Conservation (phyloP, 2,329 filamentous ascomycete species). For the Blumeria hordei region DNA sequence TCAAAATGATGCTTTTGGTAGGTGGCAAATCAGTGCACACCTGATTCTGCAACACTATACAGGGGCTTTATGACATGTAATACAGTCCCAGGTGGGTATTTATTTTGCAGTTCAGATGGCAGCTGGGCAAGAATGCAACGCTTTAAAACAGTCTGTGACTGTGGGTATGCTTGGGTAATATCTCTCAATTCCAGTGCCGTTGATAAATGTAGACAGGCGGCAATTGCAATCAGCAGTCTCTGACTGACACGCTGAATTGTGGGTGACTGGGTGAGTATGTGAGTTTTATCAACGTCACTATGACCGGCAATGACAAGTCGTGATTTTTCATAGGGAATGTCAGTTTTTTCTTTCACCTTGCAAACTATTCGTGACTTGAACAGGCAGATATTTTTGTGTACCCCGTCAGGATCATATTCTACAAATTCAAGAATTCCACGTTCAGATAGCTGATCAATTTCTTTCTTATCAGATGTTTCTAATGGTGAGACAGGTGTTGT, state of each 20-base stretch:
- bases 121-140: not conserved
- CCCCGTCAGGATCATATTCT: not conserved
- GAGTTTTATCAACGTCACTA: not conserved
- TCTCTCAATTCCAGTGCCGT: not conserved
- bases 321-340: not conserved
- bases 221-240: not conserved
- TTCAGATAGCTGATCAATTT: not conserved
- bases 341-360: not conserved
- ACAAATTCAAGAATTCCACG: not conserved
- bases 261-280: not conserved
- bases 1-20: conserved; percentile 1
- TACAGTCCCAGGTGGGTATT: not conserved
- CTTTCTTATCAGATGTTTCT: not conserved
- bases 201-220: not conserved
- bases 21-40: not conserved
- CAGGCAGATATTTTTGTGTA: not conserved
- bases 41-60: not conserved
- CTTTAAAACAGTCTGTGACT: not conserved
- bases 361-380: not conserved
- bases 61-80: not conserved
- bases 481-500: not conserved
- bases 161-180: not conserved
- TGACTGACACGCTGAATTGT: not conserved
- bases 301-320: not conserved
- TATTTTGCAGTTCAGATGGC: not conserved